Base-by-base conservation (phyloP, 1,284 basidiomycete genomes). In the Caloboletus inedulis region DNA sequence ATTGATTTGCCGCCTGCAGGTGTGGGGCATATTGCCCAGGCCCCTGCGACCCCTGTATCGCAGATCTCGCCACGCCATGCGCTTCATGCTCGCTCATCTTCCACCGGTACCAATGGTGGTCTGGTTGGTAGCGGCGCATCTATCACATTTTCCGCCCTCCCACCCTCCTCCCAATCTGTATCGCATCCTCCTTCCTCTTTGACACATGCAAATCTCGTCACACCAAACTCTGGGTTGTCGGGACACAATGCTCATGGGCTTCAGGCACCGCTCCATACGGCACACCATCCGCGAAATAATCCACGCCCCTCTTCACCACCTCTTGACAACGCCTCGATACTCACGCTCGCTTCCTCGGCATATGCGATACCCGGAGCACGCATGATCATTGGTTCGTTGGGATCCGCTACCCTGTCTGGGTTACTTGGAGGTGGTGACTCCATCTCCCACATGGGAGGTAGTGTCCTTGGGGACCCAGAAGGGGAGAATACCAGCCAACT, bases 201-300 rank as follows among this genome's bases (percentile, higher is more conserved):
- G 47, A 69, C 70, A 47, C 72, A 74, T 37, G 64, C 64, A 33
- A 72, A 65, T 55, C 43, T 62, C 2, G 58, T 57, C 46, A 61
- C 70, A 10, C 51, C 62, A 12, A 62, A 58, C 31, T 51, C 64
- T 36, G 64, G 58, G 31, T 43, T 58, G 1, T 59, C 62, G 35
- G 68, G 62, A 39, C 48, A 59, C 37, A 58, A 45, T 35, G 60
- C 53, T 14, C 62, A 68, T 53, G 62, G 69, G 47, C 60, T 86
- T 29, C 90, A 92, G 66, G 91, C 91, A 7, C 96, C 96, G 0
- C 79, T 89, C 37, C 92, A 95, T 68, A 92, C 93, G 0, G 75
- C 84, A 7, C 93, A 94, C 56, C 94, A 98, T 71, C 96, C 95
- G 3, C 82, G 91, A 47, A 93, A 98, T 72, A 98, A 98, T 68